Conservation (phyloP, 768 basidiomycete genomes). For the Hemileccinum rubropunctum region DNA sequence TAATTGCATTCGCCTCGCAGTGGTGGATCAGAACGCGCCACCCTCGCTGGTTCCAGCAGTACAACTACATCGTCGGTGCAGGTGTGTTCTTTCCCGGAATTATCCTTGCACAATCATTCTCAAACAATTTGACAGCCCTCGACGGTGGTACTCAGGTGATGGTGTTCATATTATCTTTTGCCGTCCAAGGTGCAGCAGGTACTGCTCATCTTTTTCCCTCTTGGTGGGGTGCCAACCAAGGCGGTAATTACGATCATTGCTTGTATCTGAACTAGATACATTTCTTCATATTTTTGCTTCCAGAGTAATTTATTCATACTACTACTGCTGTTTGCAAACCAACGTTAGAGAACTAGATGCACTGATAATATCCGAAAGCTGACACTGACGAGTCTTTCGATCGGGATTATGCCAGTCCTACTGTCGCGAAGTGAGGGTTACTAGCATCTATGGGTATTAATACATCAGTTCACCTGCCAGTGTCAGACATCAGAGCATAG, state of each 20-base stretch:
- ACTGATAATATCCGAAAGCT: too few relatives aligned
- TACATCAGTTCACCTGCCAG: too few relatives aligned
- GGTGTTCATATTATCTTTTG: conserved; percentile 51
- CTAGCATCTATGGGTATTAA: too few relatives aligned
- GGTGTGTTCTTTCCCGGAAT: conserved; percentile 23
- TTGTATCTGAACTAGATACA: neutral
- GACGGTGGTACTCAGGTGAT: conserved; percentile 47
- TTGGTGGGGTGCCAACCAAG: conserved; percentile 61
- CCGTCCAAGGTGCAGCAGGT: conserved; percentile 52
- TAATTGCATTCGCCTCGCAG: conserved; percentile 22
- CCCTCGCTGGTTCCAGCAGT: conserved; percentile 35
- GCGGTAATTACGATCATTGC: conserved; percentile 37
- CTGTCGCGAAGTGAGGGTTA: too few relatives aligned
- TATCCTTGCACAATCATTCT: neutral
- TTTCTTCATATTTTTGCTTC: conserved; percentile 22
- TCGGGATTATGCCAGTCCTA: too few relatives aligned
- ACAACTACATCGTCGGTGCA: conserved; percentile 40
- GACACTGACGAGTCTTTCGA: too few relatives aligned
- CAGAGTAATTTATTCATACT: too few relatives aligned
- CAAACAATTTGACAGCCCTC: conserved; percentile 23
- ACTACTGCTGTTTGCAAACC: too few relatives aligned
- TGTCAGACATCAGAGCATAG: too few relatives aligned
- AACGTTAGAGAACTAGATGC: too few relatives aligned
- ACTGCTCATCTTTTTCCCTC: conserved; percentile 47
- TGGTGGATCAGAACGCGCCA: conserved; percentile 37